A percentile compares a stretch with the other conserved stretches of the same genome.
phyloP scores from a whole-genome alignment of 176 grass and related monocot genomes.

The Oryza glumipatula region DNA sequence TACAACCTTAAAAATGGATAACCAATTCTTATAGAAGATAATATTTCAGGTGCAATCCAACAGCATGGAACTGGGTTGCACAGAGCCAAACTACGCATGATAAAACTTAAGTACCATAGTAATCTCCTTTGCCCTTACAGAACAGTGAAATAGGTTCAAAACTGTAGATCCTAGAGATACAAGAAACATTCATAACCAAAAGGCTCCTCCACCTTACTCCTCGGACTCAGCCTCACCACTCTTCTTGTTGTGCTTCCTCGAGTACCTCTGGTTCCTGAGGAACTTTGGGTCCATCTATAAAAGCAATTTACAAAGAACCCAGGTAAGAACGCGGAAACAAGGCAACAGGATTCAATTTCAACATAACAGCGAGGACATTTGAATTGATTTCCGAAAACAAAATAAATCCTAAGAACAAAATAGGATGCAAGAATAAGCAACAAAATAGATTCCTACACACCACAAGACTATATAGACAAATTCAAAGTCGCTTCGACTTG shows the following conservation, averaged over 20 bases:
- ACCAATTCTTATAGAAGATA: constrained; percentile 18
- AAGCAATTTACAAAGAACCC: not conserved
- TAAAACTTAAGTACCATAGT: constrained; percentile 2
- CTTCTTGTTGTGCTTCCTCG: constrained; percentile 70
- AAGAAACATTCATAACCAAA: constrained; percentile 18
- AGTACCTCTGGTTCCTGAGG: constrained; percentile 78
- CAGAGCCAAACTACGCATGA: not conserved
- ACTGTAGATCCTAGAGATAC: constrained; percentile 37
- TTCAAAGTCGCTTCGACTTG: not conserved
- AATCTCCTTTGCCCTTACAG: constrained; percentile 34
- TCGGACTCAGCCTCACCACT: constrained; percentile 38
- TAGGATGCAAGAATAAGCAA: not conserved
- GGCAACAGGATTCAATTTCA: not conserved
- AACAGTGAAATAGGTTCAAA: constrained; percentile 22
- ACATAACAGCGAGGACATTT: not conserved
- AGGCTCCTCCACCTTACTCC: constrained; percentile 42
- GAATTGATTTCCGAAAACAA: not conserved
- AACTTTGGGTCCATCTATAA: constrained; percentile 80
- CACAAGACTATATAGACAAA: no score
- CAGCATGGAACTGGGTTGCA: not conserved
- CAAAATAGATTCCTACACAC: not conserved
- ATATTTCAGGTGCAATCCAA: constrained; percentile 28
- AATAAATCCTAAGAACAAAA: not conserved
- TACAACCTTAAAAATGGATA: not conserved
- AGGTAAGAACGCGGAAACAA: not conserved